These are phyloP conservation scores for Fusarium sp. DNA, from an alignment of 2,329 filamentous ascomycete species.

Conservation along the genomic window DNA sequence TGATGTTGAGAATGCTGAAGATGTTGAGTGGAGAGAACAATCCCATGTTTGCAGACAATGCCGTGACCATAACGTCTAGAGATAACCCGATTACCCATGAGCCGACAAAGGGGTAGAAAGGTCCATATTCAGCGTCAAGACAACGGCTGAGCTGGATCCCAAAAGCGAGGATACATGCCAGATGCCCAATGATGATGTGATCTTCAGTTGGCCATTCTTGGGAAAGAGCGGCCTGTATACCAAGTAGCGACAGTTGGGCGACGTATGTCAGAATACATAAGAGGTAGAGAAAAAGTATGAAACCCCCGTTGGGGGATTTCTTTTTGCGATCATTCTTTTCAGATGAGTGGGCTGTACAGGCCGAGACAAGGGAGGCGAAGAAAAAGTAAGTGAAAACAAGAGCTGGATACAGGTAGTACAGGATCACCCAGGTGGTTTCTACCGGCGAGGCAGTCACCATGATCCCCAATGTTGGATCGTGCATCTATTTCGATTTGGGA, in stretches of 20 bases:
- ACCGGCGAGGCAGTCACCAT: slow-evolving; percentile 34
- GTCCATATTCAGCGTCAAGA: slow-evolving; percentile 59
- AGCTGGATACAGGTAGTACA: slow-evolving; percentile 47
- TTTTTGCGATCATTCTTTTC: slow-evolving; percentile 40
- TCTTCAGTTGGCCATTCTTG: slow-evolving; percentile 57
- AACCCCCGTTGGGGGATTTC: slow-evolving; percentile 34
- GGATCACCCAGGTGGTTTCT: slow-evolving; percentile 32
- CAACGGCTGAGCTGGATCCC: slow-evolving; percentile 68
- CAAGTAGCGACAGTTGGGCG: slow-evolving; percentile 57
- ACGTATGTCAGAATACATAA: slow-evolving; percentile 59
- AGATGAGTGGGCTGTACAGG: slow-evolving; percentile 64
- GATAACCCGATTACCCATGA: slow-evolving; percentile 69
- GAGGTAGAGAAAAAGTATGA: slow-evolving; percentile 56
- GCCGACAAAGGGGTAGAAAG: slow-evolving; percentile 73
- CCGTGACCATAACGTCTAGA: slow-evolving; percentile 63
- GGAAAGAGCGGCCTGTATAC: slow-evolving; percentile 50
- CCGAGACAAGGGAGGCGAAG: slow-evolving; percentile 66
- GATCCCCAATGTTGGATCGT: slow-evolving; percentile 1
- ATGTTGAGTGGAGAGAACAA: slow-evolving; percentile 4
- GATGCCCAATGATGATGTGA: slow-evolving; percentile 64
- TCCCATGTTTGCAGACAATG: slow-evolving; percentile 35
- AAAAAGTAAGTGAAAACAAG: slow-evolving; percentile 65
- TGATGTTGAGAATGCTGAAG: slow-evolving; percentile 43
- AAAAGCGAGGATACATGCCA: slow-evolving; percentile 73
- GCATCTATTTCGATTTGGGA: slow-evolving; percentile 8